phyloP scores from a whole-genome alignment of 2,329 filamentous ascomycete genomes.

The Epicoccum nigrum region DNA sequence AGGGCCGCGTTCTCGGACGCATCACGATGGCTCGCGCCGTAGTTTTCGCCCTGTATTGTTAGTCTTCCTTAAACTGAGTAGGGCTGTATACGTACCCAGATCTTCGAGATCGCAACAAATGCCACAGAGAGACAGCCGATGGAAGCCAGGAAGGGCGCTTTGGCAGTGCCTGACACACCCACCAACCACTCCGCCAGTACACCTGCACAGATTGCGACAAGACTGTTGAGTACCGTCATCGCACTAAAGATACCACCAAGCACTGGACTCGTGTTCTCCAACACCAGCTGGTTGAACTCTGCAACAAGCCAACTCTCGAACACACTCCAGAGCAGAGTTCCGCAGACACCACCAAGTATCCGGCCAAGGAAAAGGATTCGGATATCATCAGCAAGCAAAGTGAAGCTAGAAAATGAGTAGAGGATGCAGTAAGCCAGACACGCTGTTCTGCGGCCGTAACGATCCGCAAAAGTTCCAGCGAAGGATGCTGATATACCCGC shows the following conservation, averaged over 20 bases:
- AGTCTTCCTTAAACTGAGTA: conserved; percentile 20
- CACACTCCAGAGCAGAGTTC: conserved; percentile 63
- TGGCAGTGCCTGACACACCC: conserved; percentile 53
- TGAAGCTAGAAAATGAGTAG: conserved; percentile 61
- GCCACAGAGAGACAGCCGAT: conserved; percentile 54
- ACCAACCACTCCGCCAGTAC: conserved; percentile 61
- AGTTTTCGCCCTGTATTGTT: conserved; percentile 56
- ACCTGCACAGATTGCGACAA: conserved; percentile 61
- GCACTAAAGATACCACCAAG: conserved; percentile 61
- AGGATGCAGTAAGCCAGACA: conserved; percentile 62
- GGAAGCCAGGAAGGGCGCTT: conserved; percentile 59
- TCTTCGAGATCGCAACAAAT: conserved; percentile 54
- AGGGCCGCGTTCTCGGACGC: conserved; percentile 29
- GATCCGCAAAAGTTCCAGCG: conserved; percentile 57
- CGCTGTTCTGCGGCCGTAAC: conserved; percentile 58
- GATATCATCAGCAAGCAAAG: conserved; percentile 56
- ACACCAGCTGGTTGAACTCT: conserved; percentile 58
- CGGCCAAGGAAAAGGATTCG: conserved; percentile 59
- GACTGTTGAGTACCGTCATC: conserved; percentile 55
- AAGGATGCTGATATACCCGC: conserved; percentile 57
- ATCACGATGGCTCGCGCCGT: conserved; percentile 45
- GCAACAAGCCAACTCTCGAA: conserved; percentile 69
- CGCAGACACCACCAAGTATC: conserved; percentile 61
- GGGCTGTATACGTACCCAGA: conserved; percentile 54
- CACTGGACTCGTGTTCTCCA: conserved; percentile 50